These are phyloP conservation scores for Porodaedalea pini DNA, from an alignment of 1,284 basidiomycete genomes.

Conservation along the genomic window DNA sequence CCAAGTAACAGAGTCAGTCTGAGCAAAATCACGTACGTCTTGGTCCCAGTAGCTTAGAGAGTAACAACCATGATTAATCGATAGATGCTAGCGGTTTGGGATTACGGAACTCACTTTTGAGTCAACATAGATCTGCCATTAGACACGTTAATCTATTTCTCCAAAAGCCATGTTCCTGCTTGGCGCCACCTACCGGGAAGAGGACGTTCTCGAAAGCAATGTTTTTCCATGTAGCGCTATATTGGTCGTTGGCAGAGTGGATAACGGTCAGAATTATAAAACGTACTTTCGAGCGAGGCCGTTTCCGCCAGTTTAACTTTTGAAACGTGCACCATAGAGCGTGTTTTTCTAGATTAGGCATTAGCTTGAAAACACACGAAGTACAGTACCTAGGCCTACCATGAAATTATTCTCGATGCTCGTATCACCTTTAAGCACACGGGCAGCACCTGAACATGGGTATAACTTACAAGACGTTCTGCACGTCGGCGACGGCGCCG, in stretches of 20 bases:
- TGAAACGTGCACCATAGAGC: conserved; percentile 61
- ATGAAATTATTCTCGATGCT: conserved; percentile 56
- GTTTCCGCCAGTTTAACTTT: conserved; percentile 64
- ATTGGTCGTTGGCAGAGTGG: neutral
- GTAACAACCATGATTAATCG: neutral
- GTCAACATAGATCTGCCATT: conserved; percentile 53
- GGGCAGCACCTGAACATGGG: neutral
- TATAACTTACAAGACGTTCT: conserved; percentile 48
- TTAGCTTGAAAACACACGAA: neutral
- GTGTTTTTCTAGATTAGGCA: conserved; percentile 39
- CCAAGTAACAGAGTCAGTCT: conserved; percentile 12
- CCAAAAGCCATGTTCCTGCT: neutral
- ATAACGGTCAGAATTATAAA: neutral
- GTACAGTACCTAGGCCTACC: conserved; percentile 30
- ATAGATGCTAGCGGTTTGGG: neutral
- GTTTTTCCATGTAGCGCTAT: conserved; percentile 56
- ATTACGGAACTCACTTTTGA: conserved; percentile 45
- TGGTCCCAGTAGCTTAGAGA: conserved; percentile 56
- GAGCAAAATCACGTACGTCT: conserved; percentile 32
- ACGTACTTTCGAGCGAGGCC: conserved; percentile 53
- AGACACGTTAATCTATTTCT: neutral
- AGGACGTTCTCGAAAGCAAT: conserved; percentile 50
- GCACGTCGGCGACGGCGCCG: conserved; percentile 50
- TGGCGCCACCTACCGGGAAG: conserved; percentile 44
- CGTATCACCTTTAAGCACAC: neutral